These are phyloP conservation scores for Sporothrix pseudoabietina DNA, from an alignment of 2,329 filamentous ascomycete genomes.

Conservation along the genomic window DNA sequence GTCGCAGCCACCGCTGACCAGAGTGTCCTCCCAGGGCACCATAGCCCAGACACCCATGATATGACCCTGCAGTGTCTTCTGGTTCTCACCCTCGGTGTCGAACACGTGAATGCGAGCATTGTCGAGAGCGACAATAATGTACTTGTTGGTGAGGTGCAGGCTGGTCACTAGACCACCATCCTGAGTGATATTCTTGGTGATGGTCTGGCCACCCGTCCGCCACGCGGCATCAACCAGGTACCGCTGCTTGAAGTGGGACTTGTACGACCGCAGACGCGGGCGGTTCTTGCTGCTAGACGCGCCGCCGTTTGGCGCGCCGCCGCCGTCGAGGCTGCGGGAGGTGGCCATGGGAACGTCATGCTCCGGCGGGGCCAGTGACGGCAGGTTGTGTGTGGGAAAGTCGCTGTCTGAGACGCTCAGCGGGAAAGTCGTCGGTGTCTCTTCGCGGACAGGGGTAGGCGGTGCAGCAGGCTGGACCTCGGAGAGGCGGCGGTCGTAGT, in stretches of 20 bases:
- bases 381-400: conserved; percentile 26
- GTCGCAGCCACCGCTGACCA: conserved; percentile 96
- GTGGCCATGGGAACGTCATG: conserved; percentile 42
- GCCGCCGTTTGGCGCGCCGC: conserved; percentile 41
- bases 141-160: conserved; percentile 88
- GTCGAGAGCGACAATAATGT: conserved; percentile 95
- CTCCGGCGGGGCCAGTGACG: conserved; percentile 43
- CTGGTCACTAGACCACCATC: conserved; percentile 97
- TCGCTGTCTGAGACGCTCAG: conserved; percentile 40
- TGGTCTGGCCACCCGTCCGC: conserved; percentile 85
- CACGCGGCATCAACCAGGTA: conserved; percentile 97
- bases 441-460: conserved; percentile 37
- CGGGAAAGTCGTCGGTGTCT: conserved; percentile 41
- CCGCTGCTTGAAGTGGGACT: conserved; percentile 95
- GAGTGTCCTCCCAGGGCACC: conserved; percentile 94
- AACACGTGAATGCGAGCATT: conserved; percentile 99
- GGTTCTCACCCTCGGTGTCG: conserved; percentile 82
- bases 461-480: conserved; percentile 48
- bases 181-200: conserved; percentile 85
- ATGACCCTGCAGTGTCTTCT: conserved; percentile 89
- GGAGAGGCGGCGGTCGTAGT: conserved; percentile 68
- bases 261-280: conserved; percentile 78
- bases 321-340: conserved; percentile 61
- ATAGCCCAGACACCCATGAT: conserved; percentile 99
- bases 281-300: conserved; percentile 44